These are phyloP conservation scores for Pythium angustatum DNA, from an alignment of 352 stramenopile species.

Conservation along the genomic window DNA sequence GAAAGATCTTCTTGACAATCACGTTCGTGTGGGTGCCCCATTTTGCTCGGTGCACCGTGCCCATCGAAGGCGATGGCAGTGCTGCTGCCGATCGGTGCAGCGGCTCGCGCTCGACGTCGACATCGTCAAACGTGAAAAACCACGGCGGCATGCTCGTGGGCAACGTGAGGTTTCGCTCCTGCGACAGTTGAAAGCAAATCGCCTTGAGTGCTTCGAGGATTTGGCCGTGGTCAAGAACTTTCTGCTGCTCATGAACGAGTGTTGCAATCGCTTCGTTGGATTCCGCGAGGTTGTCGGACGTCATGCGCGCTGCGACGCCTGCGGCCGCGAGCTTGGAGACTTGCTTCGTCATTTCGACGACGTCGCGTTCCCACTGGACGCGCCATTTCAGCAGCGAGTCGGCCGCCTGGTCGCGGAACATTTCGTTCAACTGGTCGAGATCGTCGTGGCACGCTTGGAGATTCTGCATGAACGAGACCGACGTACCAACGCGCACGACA, in stretches of 20 bases:
- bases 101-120: slow-evolving; percentile 18
- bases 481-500: slow-evolving; percentile 24
- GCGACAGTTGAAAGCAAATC: slow-evolving; percentile 25
- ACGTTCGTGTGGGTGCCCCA: slow-evolving; percentile 19
- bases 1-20: slow-evolving; percentile 28
- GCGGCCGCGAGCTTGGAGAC: slow-evolving; percentile 12
- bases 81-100: background rate
- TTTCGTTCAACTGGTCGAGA: slow-evolving; percentile 23
- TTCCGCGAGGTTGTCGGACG: background rate
- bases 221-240: slow-evolving; percentile 12
- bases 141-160: slow-evolving; percentile 21
- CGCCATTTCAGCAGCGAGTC: slow-evolving; percentile 13
- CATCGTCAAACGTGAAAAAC: slow-evolving; percentile 32
- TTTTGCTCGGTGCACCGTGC: slow-evolving; percentile 20
- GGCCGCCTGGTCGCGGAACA: slow-evolving; percentile 15
- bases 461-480: slow-evolving; percentile 15
- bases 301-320: slow-evolving; percentile 16
- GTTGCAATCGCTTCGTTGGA: slow-evolving; percentile 24
- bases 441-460: slow-evolving; percentile 24
- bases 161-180: slow-evolving; percentile 19
- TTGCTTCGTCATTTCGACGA: slow-evolving; percentile 12
- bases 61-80: slow-evolving; percentile 11
- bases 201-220: slow-evolving; percentile 17
- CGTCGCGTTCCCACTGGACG: slow-evolving; percentile 19
- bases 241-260: slow-evolving; percentile 21